Base-by-base conservation (phyloP, 108 stramenopile genomes). In the Skeletonema menzelii region DNA sequence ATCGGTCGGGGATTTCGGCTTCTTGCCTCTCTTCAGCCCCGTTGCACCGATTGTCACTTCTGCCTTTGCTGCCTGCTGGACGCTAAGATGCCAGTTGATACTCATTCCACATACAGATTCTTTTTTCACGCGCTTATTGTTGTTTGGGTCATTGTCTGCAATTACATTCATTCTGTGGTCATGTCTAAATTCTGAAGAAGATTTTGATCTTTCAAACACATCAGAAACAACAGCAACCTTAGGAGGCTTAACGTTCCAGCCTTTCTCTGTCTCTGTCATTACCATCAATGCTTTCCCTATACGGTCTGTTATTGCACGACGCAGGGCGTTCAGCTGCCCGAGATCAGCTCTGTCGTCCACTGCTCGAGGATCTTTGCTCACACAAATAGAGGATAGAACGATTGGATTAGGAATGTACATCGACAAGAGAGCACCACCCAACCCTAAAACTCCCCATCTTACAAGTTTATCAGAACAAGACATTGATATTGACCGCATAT, bases 391-490 rank as follows among this genome's bases (percentile, higher is more conserved):
- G 0, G 88, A 56, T 0, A 95, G 56, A 27, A 66, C 63, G 63
- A 92, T 84, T 27, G 91, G 91, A 7, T 70, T 58, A 8, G 65
- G 69, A 67, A 91, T 74, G 22, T 73, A 79, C 26, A 30, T 24
- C 0, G 81, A 73, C 31, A 95, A 67, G 3, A 84, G 40, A 20
- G 67, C 56, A 63, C 95, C 95, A 56, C 94, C 91, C 62, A 95
- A 27, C 2, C 97, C 95, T n/a, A 95, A 64, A 8, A 95, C 27
- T 40, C 80, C 69, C 97, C 97, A 97, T 59, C 85, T 66, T 6
- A 87, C 80, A 63, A 97, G 40, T 69, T 97, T 97, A 70, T 97
- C 97, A 27, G 90, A 90, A 69, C 97, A 97, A 0, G 95, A 95
- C 93, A 95, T 93, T 47, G 88, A 91, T 30, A 77, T 75, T 12